These are phyloP conservation scores for Cyclaneusma minus DNA, from an alignment of 2,329 filamentous ascomycete species.

Conservation along the genomic window DNA sequence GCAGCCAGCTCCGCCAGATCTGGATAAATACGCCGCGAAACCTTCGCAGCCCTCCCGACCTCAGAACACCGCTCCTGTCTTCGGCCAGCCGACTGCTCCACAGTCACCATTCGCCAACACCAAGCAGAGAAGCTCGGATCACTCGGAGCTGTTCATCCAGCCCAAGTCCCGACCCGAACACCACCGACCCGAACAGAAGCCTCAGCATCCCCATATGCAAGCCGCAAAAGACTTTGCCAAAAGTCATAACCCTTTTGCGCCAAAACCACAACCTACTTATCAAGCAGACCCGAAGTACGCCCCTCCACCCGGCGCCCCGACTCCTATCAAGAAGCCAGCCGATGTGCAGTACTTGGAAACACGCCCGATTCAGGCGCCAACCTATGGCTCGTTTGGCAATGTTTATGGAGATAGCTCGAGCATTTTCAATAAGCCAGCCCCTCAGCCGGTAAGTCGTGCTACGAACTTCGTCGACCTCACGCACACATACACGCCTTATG, in stretches of 20 bases:
- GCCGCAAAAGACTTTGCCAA: conserved; percentile 13
- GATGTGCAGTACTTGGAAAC: conserved; percentile 4
- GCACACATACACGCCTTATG: background rate
- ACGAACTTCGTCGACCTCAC: too few species aligned
- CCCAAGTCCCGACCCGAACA: conserved; percentile 17
- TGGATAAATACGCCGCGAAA: too few species aligned
- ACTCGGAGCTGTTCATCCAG: conserved; percentile 15
- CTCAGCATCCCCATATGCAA: conserved; percentile 13
- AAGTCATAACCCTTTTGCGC: conserved; percentile 12
- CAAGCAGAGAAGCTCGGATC: conserved; percentile 3
- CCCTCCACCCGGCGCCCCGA: background rate
- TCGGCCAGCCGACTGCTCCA: conserved; percentile 16
- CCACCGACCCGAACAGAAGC: conserved; percentile 14
- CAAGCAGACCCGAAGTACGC: conserved; percentile 9
- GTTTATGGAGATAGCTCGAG: too few species aligned
- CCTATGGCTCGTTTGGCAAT: too few species aligned
- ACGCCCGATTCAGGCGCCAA: conserved; percentile 10
- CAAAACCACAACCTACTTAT: background rate
- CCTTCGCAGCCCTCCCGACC: conserved; percentile 4
- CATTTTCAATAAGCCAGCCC: conserved; percentile 2
- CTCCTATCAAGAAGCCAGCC: conserved; percentile 8
- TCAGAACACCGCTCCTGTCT: conserved; percentile 11
- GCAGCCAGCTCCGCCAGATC: conserved; percentile 6
- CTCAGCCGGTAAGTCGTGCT: conserved; percentile 2
- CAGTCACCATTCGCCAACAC: conserved; percentile 13